Conservation (phyloP, 257 asterid species). For the Gentiana straminea region DNA sequence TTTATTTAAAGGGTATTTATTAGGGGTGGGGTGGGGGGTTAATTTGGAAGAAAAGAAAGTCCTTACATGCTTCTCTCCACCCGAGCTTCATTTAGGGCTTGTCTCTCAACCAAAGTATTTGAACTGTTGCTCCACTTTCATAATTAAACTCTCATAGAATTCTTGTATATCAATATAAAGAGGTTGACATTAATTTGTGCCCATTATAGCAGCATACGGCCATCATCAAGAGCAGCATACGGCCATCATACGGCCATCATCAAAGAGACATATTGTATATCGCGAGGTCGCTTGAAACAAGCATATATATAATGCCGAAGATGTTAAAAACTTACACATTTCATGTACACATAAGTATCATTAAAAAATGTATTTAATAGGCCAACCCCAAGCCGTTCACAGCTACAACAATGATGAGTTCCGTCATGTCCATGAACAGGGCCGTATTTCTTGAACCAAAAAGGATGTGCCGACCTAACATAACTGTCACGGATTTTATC, state of each 20-base stretch:
- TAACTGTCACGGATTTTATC: too few species aligned
- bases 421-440: constrained; percentile 95
- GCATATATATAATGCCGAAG: not conserved
- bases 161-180: constrained; percentile 71
- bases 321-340: too few species aligned
- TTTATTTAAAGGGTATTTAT: not conserved
- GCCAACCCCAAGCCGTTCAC: constrained; percentile 91
- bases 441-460: constrained; percentile 97
- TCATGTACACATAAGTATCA: not conserved
- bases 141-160: constrained; percentile 61
- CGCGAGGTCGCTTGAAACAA: constrained; percentile 45
- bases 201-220: constrained; percentile 86
- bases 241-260: constrained; percentile 70
- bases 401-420: constrained; percentile 94
- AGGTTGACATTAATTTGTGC: constrained; percentile 70
- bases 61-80: constrained; percentile 78
- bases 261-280: constrained; percentile 54
- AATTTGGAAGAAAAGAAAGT: not conserved
- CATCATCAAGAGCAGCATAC: constrained; percentile 70
- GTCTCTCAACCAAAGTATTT: constrained; percentile 80
- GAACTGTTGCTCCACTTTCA: constrained; percentile 83
- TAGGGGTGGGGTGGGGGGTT: not conserved
- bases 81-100: constrained; percentile 88
- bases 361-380: not conserved
- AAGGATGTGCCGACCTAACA: constrained; percentile 50